A percentile compares a stretch with the other conserved stretches of the same genome.
Evolutionary conservation across 2,329 filamentous ascomycete genomes (phyloP).

Genomic region (Pseudogymnoascus sp.): DNA sequence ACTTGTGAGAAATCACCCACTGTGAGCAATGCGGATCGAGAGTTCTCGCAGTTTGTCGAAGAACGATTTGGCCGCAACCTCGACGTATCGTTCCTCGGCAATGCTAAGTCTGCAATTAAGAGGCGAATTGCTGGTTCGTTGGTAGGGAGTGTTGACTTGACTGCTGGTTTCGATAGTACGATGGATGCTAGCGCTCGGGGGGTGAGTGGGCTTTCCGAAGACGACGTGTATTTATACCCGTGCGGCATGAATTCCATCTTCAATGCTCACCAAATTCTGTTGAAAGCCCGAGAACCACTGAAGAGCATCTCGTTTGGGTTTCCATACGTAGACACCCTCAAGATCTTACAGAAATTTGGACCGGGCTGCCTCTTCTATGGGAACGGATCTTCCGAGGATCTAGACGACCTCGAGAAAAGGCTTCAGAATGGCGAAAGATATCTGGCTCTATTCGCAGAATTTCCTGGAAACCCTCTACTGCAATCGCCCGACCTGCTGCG

Average conservation of each 20-base stretch:
- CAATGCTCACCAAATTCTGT: conserved; percentile 69
- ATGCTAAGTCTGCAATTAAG: conserved; percentile 78
- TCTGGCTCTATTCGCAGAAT: conserved; percentile 85
- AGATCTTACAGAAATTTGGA: conserved; percentile 90
- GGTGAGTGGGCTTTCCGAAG: conserved; percentile 63
- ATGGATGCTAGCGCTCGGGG: conserved; percentile 45
- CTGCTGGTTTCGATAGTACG: conserved; percentile 45
- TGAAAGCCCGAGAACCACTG: conserved; percentile 53
- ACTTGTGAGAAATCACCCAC: neutral
- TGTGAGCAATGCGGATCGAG: conserved; percentile 35
- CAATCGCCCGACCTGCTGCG: conserved; percentile 75
- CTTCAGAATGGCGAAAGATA: conserved; percentile 67
- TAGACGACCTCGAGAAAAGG: conserved; percentile 73
- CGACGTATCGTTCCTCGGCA: conserved; percentile 67
- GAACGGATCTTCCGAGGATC: conserved; percentile 64
- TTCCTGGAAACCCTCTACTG: conserved; percentile 85
- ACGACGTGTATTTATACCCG: conserved; percentile 84
- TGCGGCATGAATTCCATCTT: conserved; percentile 95
- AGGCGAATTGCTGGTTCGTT: conserved; percentile 84
- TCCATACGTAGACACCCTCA: conserved; percentile 92
- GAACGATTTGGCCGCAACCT: conserved; percentile 91
- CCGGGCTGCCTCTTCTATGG: conserved; percentile 86
- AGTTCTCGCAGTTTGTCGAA: conserved; percentile 78
- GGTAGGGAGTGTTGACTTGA: conserved; percentile 61
- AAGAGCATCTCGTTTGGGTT: conserved; percentile 94